Conservation (phyloP, 1,284 basidiomycete genomes). For the Puccinia novopanici region DNA sequence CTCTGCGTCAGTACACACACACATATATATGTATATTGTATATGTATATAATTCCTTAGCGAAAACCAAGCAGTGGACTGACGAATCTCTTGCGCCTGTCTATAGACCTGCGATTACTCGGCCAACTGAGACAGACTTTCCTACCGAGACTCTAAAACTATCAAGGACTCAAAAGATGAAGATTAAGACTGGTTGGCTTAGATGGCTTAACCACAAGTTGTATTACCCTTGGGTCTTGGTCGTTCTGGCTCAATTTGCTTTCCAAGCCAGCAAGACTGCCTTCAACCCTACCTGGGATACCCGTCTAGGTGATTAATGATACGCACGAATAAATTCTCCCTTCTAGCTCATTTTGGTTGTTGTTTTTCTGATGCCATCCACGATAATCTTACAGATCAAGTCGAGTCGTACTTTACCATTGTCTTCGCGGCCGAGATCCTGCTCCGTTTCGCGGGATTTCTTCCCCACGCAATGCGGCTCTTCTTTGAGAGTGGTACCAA, state of each 20-base stretch:
- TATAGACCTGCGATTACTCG: conserved; percentile 61
- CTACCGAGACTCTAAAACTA: conserved; percentile 61
- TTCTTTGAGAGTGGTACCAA: conserved; percentile 74
- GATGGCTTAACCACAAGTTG: conserved; percentile 28
- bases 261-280: conserved; percentile 76
- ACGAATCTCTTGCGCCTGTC: conserved; percentile 41
- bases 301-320: conserved; percentile 50
- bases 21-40: conserved; percentile 46
- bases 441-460: conserved; percentile 70
- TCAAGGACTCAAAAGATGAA: conserved; percentile 55
- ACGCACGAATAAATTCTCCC: neutral
- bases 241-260: conserved; percentile 64
- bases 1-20: conserved; percentile 60
- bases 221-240: conserved; percentile 65
- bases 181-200: conserved; percentile 37
- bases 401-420: conserved; percentile 78
- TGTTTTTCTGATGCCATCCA: neutral
- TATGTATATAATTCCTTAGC: neutral
- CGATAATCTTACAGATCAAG: conserved; percentile 61
- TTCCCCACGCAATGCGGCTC: conserved; percentile 74
- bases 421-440: conserved; percentile 87
- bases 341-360: neutral
- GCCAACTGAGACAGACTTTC: conserved; percentile 13
- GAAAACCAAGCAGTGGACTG: neutral
- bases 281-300: conserved; percentile 64